Percentiles rank a stretch among this genome's conserved stretches.
These are phyloP conservation scores for Diplotaxis tenuifolia DNA, from an alignment of 345 rosid species.

Conservation along the genomic window DNA sequence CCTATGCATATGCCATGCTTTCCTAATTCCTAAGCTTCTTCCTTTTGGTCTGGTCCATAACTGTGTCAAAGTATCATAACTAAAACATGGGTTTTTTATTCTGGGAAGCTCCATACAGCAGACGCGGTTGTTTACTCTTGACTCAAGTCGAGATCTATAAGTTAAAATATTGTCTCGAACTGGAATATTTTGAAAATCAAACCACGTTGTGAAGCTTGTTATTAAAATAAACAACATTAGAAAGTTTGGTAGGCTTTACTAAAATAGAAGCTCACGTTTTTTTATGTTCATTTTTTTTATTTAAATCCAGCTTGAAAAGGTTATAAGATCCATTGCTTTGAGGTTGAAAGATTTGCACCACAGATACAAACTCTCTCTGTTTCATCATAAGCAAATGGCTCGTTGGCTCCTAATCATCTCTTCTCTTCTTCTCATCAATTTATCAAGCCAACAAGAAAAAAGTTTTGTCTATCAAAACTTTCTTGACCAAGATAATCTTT, in stretches of 20 bases:
- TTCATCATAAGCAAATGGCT: not conserved
- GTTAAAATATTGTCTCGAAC: not conserved
- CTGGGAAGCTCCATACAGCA: not conserved
- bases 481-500: not conserved
- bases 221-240: not conserved
- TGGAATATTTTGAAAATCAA: not conserved
- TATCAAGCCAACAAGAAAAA: not conserved
- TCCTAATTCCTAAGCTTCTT: not conserved
- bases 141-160: not conserved
- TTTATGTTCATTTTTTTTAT: not conserved
- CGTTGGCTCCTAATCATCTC: not conserved
- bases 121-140: not conserved
- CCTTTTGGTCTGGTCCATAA: not conserved
- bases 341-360: not conserved
- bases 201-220: not conserved
- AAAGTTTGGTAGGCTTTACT: not conserved
- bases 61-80: not conserved
- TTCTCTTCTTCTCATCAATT: not conserved
- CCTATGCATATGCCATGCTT: not conserved
- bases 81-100: not conserved
- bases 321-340: not conserved
- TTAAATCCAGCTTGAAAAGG: not conserved
- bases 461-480: not conserved
- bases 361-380: not conserved
- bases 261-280: not conserved